A percentile compares a stretch with the other conserved stretches of the same genome.
Conservation (phyloP, 192 early-diverging fungal species). For the Coemansia sp. region DNA sequence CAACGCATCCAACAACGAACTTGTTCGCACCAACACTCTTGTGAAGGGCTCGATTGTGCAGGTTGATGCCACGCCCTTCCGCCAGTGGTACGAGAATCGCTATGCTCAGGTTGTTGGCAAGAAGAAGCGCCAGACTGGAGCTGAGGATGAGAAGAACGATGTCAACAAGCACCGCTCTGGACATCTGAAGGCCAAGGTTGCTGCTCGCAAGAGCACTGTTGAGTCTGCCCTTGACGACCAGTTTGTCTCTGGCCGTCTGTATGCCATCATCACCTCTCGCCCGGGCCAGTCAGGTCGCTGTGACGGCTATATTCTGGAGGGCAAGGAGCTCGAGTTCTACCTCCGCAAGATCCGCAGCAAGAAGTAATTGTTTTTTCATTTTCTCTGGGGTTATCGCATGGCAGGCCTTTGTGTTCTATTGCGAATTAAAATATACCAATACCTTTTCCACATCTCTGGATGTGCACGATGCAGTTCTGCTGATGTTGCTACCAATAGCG, state of each 20-base stretch:
- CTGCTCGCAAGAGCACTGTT: slow-evolving; percentile 83
- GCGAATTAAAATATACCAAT: slow-evolving; percentile 31
- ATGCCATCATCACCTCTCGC: slow-evolving; percentile 90
- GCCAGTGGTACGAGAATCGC: slow-evolving; percentile 99
- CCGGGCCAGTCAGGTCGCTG: slow-evolving; percentile 97
- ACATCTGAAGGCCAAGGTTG: slow-evolving; percentile 86
- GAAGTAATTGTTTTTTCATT: slow-evolving; percentile 45
- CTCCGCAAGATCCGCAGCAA: slow-evolving; percentile 78
- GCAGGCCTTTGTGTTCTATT: slow-evolving; percentile 16
- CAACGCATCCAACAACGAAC: slow-evolving; percentile 99
- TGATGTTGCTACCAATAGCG: neutral
- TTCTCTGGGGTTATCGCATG: slow-evolving; percentile 16
- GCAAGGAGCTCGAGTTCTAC: slow-evolving; percentile 99
- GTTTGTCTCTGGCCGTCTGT: slow-evolving; percentile 92
- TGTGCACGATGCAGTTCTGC: neutral
- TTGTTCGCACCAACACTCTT: slow-evolving; percentile 99
- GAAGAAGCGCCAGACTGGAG: slow-evolving; percentile 55
- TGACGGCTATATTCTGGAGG: slow-evolving; percentile 99
- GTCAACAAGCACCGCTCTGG: slow-evolving; percentile 87
- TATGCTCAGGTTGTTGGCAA: slow-evolving; percentile 89
- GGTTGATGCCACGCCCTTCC: slow-evolving; percentile 98
- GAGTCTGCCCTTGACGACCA: slow-evolving; percentile 89
- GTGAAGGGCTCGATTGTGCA: slow-evolving; percentile 98
- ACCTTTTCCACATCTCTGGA: slow-evolving; percentile 4
- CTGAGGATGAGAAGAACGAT: slow-evolving; percentile 62